Evolutionary conservation across 106 monocot species (phyloP).

Genomic region (Hemerocallis citrina): DNA sequence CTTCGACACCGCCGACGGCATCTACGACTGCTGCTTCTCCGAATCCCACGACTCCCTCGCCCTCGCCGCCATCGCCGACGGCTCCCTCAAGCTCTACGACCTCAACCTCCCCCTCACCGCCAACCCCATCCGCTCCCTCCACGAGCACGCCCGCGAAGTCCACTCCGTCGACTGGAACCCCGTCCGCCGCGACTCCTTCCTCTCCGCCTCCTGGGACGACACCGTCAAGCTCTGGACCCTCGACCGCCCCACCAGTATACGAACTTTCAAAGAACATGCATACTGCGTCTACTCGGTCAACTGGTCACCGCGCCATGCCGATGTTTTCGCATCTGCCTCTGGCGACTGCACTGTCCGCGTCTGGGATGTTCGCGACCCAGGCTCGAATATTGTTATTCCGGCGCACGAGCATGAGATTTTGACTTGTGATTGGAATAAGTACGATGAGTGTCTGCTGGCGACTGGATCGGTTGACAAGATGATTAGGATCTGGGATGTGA

Average conservation of each 20-base stretch:
- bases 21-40: slow-evolving; percentile 76
- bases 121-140: slow-evolving; percentile 72
- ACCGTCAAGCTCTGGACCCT: slow-evolving; percentile 86
- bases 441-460: slow-evolving; percentile 73
- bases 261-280: slow-evolving; percentile 86
- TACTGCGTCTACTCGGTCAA: slow-evolving; percentile 85
- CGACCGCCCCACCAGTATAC: slow-evolving; percentile 64
- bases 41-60: slow-evolving; percentile 61
- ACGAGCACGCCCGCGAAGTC: slow-evolving; percentile 88
- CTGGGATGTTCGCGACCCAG: slow-evolving; percentile 87
- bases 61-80: slow-evolving; percentile 71
- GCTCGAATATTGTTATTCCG: slow-evolving; percentile 57
- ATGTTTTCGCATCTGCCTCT: slow-evolving; percentile 89
- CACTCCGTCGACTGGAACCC: slow-evolving; percentile 95
- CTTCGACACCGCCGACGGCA: slow-evolving; percentile 59
- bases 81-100: slow-evolving; percentile 92
- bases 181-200: slow-evolving; percentile 84
- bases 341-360: slow-evolving; percentile 79
- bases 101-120: slow-evolving; percentile 53
- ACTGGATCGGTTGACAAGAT: slow-evolving; percentile 85
- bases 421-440: slow-evolving; percentile 93
- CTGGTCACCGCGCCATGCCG: slow-evolving; percentile 84
- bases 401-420: slow-evolving; percentile 92
- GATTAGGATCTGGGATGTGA: slow-evolving; percentile 80
- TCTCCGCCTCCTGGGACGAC: slow-evolving; percentile 95